Base-by-base conservation (phyloP, 257 asterid genomes). In the Prunella vulgaris region DNA sequence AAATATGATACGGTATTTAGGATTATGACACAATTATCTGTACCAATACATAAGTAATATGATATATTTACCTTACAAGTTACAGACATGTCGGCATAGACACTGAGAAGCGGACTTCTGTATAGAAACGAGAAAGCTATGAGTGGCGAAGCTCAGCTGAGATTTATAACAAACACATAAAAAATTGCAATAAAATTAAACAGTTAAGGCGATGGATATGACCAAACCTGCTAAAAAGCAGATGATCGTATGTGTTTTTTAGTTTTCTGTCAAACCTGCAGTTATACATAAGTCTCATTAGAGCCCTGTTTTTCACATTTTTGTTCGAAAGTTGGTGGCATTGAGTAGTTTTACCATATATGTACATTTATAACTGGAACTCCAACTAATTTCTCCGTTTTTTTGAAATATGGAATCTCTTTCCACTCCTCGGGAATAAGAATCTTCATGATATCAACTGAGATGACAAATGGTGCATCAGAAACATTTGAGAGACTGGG, bases 31-130 rank as follows among this genome's bases (percentile, higher is more conserved):
- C 40, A 44, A 17, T 51, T 25, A 58, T 61, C 54, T 56, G 65
- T 37, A 44, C 0, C 14, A 9, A 64, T 53, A 60, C 10, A 40
- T n/a, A 70, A 70, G 32, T 53, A 48, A 28, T 40, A 68, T 15
- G 54, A 51, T 8, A 52, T 68, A 22, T 25, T 74, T 85, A 94
- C 98, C 99, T 94, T 94, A 77, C 99, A 94, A 53, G 99, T 79
- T 9, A 94, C 99, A 5, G 99, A 94, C 98, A 94, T 94, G 82
- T 94, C 99, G 2, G 99, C 99, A 68, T 94, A 94, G 66, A 94
- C 99, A 74, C 99, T 94, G 80, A 94, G 98, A 75, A 94, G 93
- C 46, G 89, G 81, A 53, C 99, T 94, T 79, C 98, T 91, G 97
- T 92, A 82, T 17, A 68, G 73, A 64, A 68, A 63, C 42, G 44